These are phyloP conservation scores for Fusarium tupiense DNA, from an alignment of 2,329 filamentous ascomycete species.

Conservation along the genomic window DNA sequence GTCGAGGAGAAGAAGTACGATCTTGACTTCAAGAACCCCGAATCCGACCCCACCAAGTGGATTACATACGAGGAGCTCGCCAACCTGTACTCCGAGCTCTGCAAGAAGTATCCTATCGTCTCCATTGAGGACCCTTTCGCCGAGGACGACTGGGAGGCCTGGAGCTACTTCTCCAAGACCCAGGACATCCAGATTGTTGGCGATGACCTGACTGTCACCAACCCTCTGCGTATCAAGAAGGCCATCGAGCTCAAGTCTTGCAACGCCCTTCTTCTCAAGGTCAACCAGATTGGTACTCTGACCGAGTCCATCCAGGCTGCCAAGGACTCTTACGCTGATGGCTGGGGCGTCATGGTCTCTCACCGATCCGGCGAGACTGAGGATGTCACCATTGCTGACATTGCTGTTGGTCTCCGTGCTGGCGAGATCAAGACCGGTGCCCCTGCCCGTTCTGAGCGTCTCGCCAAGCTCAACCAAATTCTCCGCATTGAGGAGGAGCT, in stretches of 20 bases:
- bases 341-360: constrained; percentile 99
- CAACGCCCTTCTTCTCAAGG: constrained; percentile 98
- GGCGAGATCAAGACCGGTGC: constrained; percentile 99
- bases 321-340: constrained; percentile 95
- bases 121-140: constrained; percentile 99
- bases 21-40: constrained; percentile 99
- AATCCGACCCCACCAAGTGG: constrained; percentile 96
- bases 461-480: constrained; percentile 99
- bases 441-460: constrained; percentile 94
- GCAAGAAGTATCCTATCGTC: constrained; percentile 97
- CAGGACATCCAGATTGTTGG: constrained; percentile 98
- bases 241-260: constrained; percentile 98
- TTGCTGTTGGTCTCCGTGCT: constrained; percentile 93
- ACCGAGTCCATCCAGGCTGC: constrained; percentile 99
- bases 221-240: constrained; percentile 99
- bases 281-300: constrained; percentile 99
- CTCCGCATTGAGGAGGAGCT: constrained; percentile 99
- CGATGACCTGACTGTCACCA: constrained; percentile 99
- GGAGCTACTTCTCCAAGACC: constrained; percentile 99
- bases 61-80: constrained; percentile 98
- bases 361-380: constrained; percentile 99
- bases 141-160: constrained; percentile 99
- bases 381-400: constrained; percentile 98
- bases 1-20: constrained; percentile 98
- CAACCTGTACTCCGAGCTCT: constrained; percentile 85